These are phyloP conservation scores for Coemansia pectinata DNA, from an alignment of 192 early-diverging fungal genomes.

Conservation along the genomic window DNA sequence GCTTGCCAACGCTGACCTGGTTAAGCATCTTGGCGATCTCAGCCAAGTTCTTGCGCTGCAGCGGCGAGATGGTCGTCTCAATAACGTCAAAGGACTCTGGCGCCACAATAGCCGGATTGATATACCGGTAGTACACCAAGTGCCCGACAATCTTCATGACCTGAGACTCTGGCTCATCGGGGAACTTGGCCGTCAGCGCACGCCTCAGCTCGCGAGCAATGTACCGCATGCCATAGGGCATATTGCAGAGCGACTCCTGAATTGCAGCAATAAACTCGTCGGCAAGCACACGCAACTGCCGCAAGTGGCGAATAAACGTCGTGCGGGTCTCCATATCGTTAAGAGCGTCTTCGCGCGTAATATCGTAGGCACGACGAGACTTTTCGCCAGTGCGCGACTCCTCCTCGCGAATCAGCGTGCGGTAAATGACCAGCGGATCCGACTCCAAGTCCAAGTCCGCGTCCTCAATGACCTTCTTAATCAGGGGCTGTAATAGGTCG, in stretches of 20 bases:
- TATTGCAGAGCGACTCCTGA: constrained; percentile 69
- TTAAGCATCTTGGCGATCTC: constrained; percentile 95
- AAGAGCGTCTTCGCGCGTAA: constrained; percentile 76
- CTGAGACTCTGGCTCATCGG: constrained; percentile 71
- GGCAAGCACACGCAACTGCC: constrained; percentile 78
- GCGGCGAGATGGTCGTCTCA: constrained; percentile 76
- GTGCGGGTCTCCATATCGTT: constrained; percentile 77
- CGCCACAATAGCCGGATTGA: constrained; percentile 97
- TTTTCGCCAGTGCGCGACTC: constrained; percentile 86
- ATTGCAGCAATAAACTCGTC: constrained; percentile 85
- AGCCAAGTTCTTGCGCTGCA: constrained; percentile 95
- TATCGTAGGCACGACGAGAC: constrained; percentile 71
- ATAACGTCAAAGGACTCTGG: constrained; percentile 97
- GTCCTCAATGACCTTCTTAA: constrained; percentile 78
- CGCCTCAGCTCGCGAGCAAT: constrained; percentile 90
- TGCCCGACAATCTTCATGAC: constrained; percentile 91
- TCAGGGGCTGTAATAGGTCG: constrained; percentile 78
- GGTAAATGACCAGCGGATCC: constrained; percentile 89
- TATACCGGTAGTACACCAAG: constrained; percentile 96
- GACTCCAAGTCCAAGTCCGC: constrained; percentile 84
- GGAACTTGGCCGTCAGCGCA: constrained; percentile 80
- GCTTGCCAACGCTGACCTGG: constrained; percentile 88
- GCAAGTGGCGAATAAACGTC: constrained; percentile 67
- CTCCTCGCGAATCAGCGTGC: constrained; percentile 82
- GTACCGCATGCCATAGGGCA: constrained; percentile 96